Evolutionary conservation across 495 filamentous ascomycete genomes (phyloP).

Genomic region (Haplographium delicatum): DNA sequence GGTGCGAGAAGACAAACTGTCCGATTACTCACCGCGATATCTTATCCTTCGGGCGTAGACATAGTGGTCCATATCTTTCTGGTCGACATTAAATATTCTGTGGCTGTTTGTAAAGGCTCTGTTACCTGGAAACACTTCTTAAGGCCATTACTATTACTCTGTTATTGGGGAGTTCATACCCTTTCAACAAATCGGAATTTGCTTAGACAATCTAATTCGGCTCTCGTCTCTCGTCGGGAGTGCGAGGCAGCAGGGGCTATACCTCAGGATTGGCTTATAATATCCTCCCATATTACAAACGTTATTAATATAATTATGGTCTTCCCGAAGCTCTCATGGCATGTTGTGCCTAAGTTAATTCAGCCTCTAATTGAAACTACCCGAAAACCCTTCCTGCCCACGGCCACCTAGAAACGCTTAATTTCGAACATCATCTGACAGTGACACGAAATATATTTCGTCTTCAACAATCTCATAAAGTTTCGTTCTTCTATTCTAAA

Average conservation of each 20-base stretch:
- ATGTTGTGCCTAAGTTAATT: slow-evolving; percentile 13
- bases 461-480: neutral
- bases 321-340: neutral
- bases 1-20: slow-evolving; percentile 70
- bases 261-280: neutral
- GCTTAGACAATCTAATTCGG: too few species aligned
- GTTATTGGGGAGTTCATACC: too few species aligned
- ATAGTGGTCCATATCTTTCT: slow-evolving; percentile 65
- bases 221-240: too few species aligned
- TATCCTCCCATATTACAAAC: neutral
- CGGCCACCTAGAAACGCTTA: too few species aligned
- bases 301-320: too few species aligned
- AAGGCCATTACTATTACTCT: too few species aligned
- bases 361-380: slow-evolving; percentile 18
- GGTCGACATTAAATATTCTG: slow-evolving; percentile 26
- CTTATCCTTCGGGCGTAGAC: slow-evolving; percentile 53
- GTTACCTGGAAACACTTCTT: too few species aligned
- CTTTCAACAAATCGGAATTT: too few species aligned
- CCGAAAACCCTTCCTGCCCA: neutral
- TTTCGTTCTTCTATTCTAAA: neutral
- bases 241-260: too few species aligned
- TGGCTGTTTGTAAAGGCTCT: too few species aligned
- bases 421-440: slow-evolving; percentile 17
- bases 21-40: slow-evolving; percentile 70
- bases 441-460: neutral